A percentile compares a stretch with the other conserved stretches of the same genome.
These are phyloP conservation scores for Tolypocladium tropicale DNA, from an alignment of 2,329 filamentous ascomycete species.

Conservation along the genomic window DNA sequence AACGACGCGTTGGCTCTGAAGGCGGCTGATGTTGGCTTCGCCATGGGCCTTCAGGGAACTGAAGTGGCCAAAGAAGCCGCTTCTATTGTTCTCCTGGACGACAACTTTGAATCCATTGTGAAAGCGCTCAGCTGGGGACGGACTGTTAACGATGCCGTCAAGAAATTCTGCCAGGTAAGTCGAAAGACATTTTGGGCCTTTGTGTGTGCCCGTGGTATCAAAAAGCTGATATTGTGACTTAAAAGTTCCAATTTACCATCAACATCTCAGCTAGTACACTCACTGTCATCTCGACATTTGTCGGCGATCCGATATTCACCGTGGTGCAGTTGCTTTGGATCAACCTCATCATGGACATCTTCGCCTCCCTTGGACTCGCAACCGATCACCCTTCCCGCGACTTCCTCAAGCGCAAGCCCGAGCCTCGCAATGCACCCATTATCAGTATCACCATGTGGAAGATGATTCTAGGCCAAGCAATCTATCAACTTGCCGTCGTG, in stretches of 20 bases:
- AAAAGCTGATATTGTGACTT: background rate
- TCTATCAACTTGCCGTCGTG: conserved; percentile 59
- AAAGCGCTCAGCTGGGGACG: conserved; percentile 53
- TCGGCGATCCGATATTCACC: conserved; percentile 41
- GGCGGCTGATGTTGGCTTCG: conserved; percentile 56
- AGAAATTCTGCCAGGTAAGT: conserved; percentile 50
- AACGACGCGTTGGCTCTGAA: conserved; percentile 58
- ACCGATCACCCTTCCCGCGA: conserved; percentile 48
- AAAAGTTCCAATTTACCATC: conserved; percentile 55
- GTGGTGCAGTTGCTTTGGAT: conserved; percentile 60
- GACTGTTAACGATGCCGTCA: conserved; percentile 52
- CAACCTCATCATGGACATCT: conserved; percentile 61
- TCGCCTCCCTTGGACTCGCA: conserved; percentile 53
- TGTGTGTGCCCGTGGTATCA: too few species aligned
- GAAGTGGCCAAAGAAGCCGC: conserved; percentile 58
- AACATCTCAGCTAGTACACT: conserved; percentile 57
- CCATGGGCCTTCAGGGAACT: conserved; percentile 57
- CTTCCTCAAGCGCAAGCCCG: conserved; percentile 55
- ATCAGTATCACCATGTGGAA: conserved; percentile 78
- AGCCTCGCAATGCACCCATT: conserved; percentile 61
- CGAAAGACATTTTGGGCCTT: too few species aligned
- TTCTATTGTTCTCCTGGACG: conserved; percentile 54
- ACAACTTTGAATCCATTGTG: conserved; percentile 56
- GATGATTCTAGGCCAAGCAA: conserved; percentile 75
- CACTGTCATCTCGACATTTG: conserved; percentile 52